These are phyloP conservation scores for Cyclotella kingstonii DNA, from an alignment of 108 stramenopile species.

Conservation along the genomic window DNA sequence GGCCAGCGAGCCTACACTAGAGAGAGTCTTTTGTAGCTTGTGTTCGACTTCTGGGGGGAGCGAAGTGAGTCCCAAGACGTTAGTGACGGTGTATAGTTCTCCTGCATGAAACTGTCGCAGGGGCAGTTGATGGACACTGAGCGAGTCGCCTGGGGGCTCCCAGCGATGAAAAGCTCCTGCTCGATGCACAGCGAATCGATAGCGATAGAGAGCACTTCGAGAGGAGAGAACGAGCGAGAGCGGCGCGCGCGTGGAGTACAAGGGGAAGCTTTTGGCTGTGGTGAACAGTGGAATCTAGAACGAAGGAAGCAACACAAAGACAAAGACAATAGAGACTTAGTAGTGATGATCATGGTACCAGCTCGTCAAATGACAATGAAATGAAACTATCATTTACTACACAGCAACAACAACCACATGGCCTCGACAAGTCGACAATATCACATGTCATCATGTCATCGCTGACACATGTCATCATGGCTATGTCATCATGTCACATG, in stretches of 20 bases:
- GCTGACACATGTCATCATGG: not conserved
- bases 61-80: slow-evolving; percentile 60
- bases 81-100: slow-evolving; percentile 72
- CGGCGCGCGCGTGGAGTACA: slow-evolving; percentile 66
- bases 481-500: too few species aligned
- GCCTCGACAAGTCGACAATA: too few species aligned
- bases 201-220: slow-evolving; percentile 55
- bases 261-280: slow-evolving; percentile 69
- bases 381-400: not conserved
- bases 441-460: not conserved
- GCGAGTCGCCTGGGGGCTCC: slow-evolving; percentile 37
- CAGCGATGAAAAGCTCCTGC: slow-evolving; percentile 69
- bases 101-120: slow-evolving; percentile 56
- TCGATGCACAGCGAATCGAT: slow-evolving; percentile 72
- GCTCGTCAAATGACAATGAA: not conserved
- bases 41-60: slow-evolving; percentile 74
- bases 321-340: not conserved
- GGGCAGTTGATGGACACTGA: slow-evolving; percentile 51
- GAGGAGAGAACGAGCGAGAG: slow-evolving; percentile 42
- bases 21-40: slow-evolving; percentile 34
- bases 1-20: slow-evolving; percentile 25
- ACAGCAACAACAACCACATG: not conserved
- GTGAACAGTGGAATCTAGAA: slow-evolving; percentile 63
- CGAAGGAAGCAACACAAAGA: slow-evolving; percentile 2
- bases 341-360: not conserved